Evolutionary conservation across 169 alveolate species (phyloP).

Genomic region (Hammondia hammondi): DNA sequence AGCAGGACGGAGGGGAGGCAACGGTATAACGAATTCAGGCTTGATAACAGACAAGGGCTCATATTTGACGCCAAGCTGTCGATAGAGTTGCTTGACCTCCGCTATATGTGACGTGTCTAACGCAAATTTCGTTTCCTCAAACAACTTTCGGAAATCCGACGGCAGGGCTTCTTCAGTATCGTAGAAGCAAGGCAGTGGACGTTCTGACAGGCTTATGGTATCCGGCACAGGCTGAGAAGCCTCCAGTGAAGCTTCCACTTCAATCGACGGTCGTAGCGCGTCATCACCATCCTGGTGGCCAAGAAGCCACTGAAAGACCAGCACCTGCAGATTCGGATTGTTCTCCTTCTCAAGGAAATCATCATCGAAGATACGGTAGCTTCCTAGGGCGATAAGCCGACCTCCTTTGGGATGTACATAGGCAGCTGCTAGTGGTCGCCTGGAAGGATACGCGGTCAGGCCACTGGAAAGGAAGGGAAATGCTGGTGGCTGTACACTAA

Average conservation of each 20-base stretch:
- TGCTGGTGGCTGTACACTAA: slow-evolving; percentile 22
- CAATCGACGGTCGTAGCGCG: not conserved
- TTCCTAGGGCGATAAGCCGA: not conserved
- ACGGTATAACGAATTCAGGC: not conserved
- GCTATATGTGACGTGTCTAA: not conserved
- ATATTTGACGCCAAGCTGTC: slow-evolving; percentile 22
- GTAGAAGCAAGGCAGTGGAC: slow-evolving; percentile 14
- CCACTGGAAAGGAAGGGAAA: slow-evolving; percentile 31
- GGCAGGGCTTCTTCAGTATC: slow-evolving; percentile 8
- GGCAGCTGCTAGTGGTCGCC: slow-evolving; percentile 41
- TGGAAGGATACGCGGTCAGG: not conserved
- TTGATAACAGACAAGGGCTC: not conserved
- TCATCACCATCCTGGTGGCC: not conserved
- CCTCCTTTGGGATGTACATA: slow-evolving; percentile 6
- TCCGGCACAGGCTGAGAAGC: slow-evolving; percentile 32
- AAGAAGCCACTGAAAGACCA: slow-evolving; percentile 21
- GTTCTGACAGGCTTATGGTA: slow-evolving; percentile 5
- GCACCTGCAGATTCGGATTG: not conserved
- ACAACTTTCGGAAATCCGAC: slow-evolving; percentile 3
- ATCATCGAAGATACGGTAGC: slow-evolving; percentile 33
- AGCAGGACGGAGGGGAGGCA: slow-evolving; percentile 29
- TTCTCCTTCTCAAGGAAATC: slow-evolving; percentile 6
- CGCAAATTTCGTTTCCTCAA: not conserved
- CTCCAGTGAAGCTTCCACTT: not conserved
- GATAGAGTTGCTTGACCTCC: not conserved